Evolutionary conservation across 768 basidiomycete genomes (phyloP).

Genomic region (Calocera viscosa): DNA sequence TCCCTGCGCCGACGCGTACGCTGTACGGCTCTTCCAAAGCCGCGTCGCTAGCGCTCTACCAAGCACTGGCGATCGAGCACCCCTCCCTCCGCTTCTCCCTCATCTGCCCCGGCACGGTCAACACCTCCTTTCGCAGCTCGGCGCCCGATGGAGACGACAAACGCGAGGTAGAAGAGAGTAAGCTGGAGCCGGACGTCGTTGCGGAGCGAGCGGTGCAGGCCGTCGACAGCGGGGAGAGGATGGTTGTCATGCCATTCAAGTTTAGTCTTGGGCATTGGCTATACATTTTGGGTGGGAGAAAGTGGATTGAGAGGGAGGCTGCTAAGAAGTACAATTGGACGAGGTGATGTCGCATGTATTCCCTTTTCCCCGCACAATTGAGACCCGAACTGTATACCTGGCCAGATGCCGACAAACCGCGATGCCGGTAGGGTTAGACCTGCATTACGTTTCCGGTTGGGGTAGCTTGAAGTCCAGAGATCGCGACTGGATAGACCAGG

Average conservation of each 20-base stretch:
- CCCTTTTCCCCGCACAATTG: no score
- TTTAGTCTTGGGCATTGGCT: neutral
- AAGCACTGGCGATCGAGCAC: slow-evolving; percentile 69
- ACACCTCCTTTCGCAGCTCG: slow-evolving; percentile 61
- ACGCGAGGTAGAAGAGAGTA: neutral
- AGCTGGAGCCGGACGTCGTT: neutral
- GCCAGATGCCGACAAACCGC: no score
- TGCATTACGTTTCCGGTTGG: no score
- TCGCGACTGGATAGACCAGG: no score
- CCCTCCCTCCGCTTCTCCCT: slow-evolving; percentile 51
- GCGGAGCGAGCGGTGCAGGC: neutral
- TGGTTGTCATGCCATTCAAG: neutral
- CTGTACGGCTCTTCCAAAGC: slow-evolving; percentile 77
- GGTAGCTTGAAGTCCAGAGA: no score
- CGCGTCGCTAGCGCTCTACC: slow-evolving; percentile 63
- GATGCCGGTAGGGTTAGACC: no score
- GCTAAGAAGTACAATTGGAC: neutral
- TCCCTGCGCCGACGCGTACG: slow-evolving; percentile 75
- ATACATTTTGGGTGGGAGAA: neutral
- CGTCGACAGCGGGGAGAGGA: neutral
- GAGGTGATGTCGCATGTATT: neutral
- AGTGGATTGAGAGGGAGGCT: neutral
- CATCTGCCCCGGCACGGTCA: slow-evolving; percentile 53
- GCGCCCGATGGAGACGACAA: slow-evolving; percentile 47
- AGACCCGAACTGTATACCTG: no score